phyloP scores from a whole-genome alignment of 805 yeast genomes.

The Tetrapisispora arboricola region DNA sequence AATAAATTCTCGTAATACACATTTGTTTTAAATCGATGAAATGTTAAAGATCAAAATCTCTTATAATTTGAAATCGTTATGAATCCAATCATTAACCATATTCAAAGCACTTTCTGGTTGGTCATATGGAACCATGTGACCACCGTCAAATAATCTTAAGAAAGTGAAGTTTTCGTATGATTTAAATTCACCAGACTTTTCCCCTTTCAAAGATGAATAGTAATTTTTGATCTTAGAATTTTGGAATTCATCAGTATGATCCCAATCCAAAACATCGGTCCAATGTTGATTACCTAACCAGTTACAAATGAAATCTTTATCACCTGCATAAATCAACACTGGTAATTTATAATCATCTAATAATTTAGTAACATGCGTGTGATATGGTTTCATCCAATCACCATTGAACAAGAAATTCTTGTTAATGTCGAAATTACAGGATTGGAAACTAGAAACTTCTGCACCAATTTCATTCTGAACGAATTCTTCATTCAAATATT shows the following conservation, averaged over 20 bases:
- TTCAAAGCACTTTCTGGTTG: conserved; percentile 66
- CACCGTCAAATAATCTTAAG: conserved; percentile 69
- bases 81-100: conserved; percentile 67
- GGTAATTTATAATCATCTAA: conserved; percentile 54
- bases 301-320: conserved; percentile 85
- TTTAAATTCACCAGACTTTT: conserved; percentile 63
- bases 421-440: conserved; percentile 71
- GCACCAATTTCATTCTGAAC: conserved; percentile 83
- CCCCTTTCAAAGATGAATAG: conserved; percentile 29
- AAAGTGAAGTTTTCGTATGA: conserved; percentile 62
- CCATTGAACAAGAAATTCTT: conserved; percentile 76
- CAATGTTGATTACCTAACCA: conserved; percentile 88
- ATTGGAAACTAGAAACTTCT: conserved; percentile 66
- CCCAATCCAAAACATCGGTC: conserved; percentile 62
- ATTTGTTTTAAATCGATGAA: no score
- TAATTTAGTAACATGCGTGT: conserved; percentile 57
- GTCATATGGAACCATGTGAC: conserved; percentile 89
- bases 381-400: conserved; percentile 89
- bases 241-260: conserved; percentile 40
- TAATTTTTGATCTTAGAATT: conserved; percentile 34
- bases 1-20: no score
- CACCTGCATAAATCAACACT: conserved; percentile 87
- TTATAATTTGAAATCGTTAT: conserved; percentile 8
- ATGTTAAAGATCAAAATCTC: no score
- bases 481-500: conserved; percentile 64